phyloP scores from a whole-genome alignment of 2,329 filamentous ascomycete genomes.

The Aspergillus ruber region DNA sequence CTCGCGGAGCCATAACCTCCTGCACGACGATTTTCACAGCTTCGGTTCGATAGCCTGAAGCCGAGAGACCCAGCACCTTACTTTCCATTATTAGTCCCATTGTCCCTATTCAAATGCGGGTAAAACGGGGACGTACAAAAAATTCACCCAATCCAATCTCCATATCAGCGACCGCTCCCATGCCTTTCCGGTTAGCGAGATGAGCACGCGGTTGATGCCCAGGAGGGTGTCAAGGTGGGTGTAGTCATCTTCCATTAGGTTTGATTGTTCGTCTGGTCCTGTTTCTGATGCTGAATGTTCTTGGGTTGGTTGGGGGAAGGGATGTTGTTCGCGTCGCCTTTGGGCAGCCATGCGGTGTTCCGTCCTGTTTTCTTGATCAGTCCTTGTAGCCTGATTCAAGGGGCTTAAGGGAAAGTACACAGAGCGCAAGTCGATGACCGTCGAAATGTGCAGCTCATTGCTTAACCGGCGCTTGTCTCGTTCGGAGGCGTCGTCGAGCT shows the following conservation, averaged over 20 bases:
- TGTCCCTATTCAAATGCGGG: neutral
- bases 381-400: neutral
- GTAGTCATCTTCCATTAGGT: constrained; percentile 25
- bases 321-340: constrained; percentile 47
- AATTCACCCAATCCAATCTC: constrained; percentile 61
- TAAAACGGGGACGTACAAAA: constrained; percentile 45
- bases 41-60: constrained; percentile 60
- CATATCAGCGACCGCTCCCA: constrained; percentile 64
- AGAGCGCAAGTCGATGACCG: constrained; percentile 73
- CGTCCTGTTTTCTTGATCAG: constrained; percentile 45
- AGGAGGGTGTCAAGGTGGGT: constrained; percentile 57
- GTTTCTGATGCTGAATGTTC: too few relatives aligned
- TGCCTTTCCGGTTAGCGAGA: constrained; percentile 66
- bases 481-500: constrained; percentile 62
- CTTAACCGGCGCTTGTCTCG: constrained; percentile 56
- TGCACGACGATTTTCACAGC: constrained; percentile 64
- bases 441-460: constrained; percentile 58
- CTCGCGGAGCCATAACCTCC: constrained; percentile 65
- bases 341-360: constrained; percentile 64
- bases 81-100: constrained; percentile 24
- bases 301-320: constrained; percentile 29
- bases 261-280: too few relatives aligned
- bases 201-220: constrained; percentile 56
- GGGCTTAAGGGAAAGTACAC: constrained; percentile 44
- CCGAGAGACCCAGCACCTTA: constrained; percentile 57